phyloP scores from a whole-genome alignment of 1,139 yeast genomes.

The Hyphopichia burtonii region DNA sequence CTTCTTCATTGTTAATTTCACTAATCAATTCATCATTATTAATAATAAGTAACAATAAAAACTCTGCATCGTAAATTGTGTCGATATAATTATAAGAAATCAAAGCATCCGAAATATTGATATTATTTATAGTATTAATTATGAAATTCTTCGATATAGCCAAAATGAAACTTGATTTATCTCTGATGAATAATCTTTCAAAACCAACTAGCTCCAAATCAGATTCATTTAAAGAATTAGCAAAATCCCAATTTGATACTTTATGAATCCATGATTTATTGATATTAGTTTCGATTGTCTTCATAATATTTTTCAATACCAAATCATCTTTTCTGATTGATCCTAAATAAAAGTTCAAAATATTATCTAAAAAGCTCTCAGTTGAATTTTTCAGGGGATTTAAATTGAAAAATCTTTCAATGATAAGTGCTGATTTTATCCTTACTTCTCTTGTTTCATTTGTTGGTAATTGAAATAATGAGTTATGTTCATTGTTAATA shows the following conservation, averaged over 20 bases:
- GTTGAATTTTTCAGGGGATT: constrained; percentile 51
- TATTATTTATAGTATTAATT: constrained; percentile 38
- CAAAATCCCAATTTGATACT: constrained; percentile 67
- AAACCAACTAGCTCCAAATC: constrained; percentile 45
- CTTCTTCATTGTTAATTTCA: constrained; percentile 27
- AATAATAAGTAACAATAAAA: constrained; percentile 53
- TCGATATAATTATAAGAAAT: constrained; percentile 10
- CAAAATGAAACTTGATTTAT: constrained; percentile 50
- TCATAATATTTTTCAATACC: constrained; percentile 55
- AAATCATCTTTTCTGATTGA: constrained; percentile 61
- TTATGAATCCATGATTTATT: constrained; percentile 56
- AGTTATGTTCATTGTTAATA: constrained; percentile 45
- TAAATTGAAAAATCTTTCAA: constrained; percentile 45
- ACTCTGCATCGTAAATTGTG: constrained; percentile 58
- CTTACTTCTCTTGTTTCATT: constrained; percentile 22
- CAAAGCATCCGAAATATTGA: background rate
- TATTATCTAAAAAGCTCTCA: constrained; percentile 40
- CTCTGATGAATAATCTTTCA: constrained; percentile 46
- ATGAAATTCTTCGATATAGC: constrained; percentile 55
- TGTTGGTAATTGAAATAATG: constrained; percentile 27
- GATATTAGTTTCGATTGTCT: constrained; percentile 52
- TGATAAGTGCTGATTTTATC: constrained; percentile 42
- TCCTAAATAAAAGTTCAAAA: constrained; percentile 60
- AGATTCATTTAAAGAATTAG: constrained; percentile 36
- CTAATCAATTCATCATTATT: constrained; percentile 56